Base-by-base conservation (phyloP, 768 basidiomycete genomes). In the Tulasnella sp. region DNA sequence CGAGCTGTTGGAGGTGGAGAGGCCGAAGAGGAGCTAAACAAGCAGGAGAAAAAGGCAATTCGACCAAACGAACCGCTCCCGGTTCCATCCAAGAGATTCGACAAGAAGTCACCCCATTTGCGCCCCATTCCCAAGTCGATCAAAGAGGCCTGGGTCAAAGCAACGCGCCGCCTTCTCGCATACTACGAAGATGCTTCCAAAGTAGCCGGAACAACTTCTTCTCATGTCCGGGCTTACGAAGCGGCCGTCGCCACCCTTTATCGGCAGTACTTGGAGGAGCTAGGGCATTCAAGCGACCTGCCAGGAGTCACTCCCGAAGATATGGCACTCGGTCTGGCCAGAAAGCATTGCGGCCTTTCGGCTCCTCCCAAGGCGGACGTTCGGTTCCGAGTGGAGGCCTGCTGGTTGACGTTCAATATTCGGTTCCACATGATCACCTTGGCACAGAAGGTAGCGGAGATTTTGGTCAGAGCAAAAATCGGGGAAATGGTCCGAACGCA, bases 191-290 rank as follows among this genome's bases (percentile, higher is more conserved):
- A 86, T 19, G 86, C 87, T 18, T 81, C 84, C 14, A 84, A 84
- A 39, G 83, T 91, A 12, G 85, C 90, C 0, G 81, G 82, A 19
- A 89, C 85, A 42, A 89, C 90, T 7, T 88, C 89, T 16, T 88
- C 91, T 0, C 91, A 93, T 81, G 84, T 84, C 9, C 84, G 87
- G 40, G 91, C 92, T 1, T 92, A 90, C 88, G 89, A 93, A 76
- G 88, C 90, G 0, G 89, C 91, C 0, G 86, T 90, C 80, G 86
- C 90, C 0, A 88, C 84, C 79, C 84, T 92, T 5, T 88, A 88
- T 77, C 85, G 87, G 56, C 84, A 85, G 74, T 90, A 92, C 83
- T 82, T 90, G 83, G 83, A 86, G 14, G 56, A 77, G 71, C 36
- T 72, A 18, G 4, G 68, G 38, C 1, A 48, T 48, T 24, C 34